Evolutionary conservation across 2,329 filamentous ascomycete species (phyloP), one percentile per base, ranked within the genome.

Genomic region (Trichoderma afroharzianum): DNA sequence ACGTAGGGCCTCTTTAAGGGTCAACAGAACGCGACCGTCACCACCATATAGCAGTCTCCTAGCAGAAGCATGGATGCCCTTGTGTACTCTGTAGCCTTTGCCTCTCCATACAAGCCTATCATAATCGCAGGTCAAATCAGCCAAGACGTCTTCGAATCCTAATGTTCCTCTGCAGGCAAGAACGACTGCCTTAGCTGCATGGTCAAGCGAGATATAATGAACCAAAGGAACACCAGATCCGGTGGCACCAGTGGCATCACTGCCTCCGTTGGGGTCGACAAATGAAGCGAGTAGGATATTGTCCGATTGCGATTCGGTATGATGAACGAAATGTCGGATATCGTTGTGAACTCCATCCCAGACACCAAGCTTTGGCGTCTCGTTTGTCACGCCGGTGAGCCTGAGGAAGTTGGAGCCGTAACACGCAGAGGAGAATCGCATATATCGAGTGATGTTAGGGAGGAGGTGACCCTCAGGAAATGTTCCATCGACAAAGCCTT

Each of bases 101-200:
- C 89, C 90, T 71, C 88, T 85, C 90, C 91, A 91, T 6, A 82
- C 73, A 11, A 92, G 81, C 69, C 90, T 85, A 74, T 92, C 90
- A 74, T 93, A 93, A 61, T 92, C 91, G 79, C 91, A 93, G 33
- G 91, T 91, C 86, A 93, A 88, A 76, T 93, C 91, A 0, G 91
- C 91, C 43, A 93, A 81, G 28, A 93, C 88, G 76, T 93, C 91
- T 76, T 93, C 91, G 72, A 93, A 93, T 0, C 91, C 91, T 50
- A 92, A 83, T 0, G 91, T 93, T 2, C 91, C 91, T 47, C 91
- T 87, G 64, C 92, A 91, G 1, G 91, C 90, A n/a, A 93, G 82
- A 0, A 93, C 91, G 0, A 93, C 88, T 0, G 91, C 91, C 76
- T 90, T 91, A 2, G 91, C 91, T 66, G 91, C 88, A 76, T 92